Conservation (phyloP, 495 filamentous ascomycete species). For the Penicilliopsis zonata region DNA sequence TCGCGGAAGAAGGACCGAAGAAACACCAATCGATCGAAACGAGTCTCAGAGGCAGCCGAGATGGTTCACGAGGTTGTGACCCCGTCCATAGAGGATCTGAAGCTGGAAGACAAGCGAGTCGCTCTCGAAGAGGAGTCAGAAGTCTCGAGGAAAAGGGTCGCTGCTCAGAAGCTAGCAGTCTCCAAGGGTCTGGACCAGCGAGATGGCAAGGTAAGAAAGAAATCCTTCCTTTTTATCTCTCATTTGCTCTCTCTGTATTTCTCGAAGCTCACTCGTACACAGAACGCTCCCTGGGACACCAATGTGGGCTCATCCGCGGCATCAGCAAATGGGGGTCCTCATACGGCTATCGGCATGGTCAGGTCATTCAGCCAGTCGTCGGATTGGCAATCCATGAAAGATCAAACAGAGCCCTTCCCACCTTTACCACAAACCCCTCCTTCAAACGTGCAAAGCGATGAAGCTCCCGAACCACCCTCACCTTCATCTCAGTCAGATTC, state of each 20-base stretch:
- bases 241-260: background rate
- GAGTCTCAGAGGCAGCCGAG: constrained; percentile 11
- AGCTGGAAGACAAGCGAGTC: constrained; percentile 61
- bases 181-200: constrained; percentile 46
- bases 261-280: too few species aligned
- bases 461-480: background rate
- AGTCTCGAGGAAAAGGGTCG: constrained; percentile 55
- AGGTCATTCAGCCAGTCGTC: constrained; percentile 8
- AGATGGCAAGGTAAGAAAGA: constrained; percentile 10
- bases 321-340: background rate
- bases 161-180: constrained; percentile 59
- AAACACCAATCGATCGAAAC: constrained; percentile 16
- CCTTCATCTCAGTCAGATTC: background rate
- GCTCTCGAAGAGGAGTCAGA: constrained; percentile 58
- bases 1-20: constrained; percentile 22
- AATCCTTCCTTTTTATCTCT: background rate
- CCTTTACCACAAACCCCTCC: constrained; percentile 12
- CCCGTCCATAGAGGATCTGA: constrained; percentile 59
- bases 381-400: constrained; percentile 6
- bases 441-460: constrained; percentile 2
- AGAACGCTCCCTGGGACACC: too few species aligned
- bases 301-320: too few species aligned
- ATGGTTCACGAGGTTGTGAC: constrained; percentile 14
- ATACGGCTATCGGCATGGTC: constrained; percentile 1
- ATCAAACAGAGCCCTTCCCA: constrained; percentile 29